These are phyloP conservation scores for Sphaerosporella brunnea DNA, from an alignment of 495 filamentous ascomycete genomes.

Conservation along the genomic window DNA sequence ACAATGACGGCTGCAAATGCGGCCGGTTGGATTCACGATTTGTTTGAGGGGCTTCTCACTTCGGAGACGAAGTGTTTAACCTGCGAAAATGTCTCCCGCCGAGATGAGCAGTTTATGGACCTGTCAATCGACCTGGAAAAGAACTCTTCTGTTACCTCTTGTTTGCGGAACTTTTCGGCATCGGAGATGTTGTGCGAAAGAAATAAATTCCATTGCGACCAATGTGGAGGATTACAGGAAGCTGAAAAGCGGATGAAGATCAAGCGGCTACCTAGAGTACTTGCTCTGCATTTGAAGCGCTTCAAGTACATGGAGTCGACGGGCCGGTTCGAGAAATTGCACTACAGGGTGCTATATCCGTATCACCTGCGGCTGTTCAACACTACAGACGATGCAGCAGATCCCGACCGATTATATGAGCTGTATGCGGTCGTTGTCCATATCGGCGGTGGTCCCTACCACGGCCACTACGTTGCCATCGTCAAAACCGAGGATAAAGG, in stretches of 20 bases:
- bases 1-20: conserved; percentile 26
- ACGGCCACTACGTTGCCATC: conserved; percentile 92
- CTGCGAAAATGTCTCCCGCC: conserved; percentile 84
- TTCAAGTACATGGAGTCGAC: conserved; percentile 97
- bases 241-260: conserved; percentile 99
- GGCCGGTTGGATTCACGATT: conserved; percentile 87
- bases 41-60: conserved; percentile 86
- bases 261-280: conserved; percentile 76
- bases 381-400: conserved; percentile 90
- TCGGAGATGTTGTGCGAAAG: conserved; percentile 98
- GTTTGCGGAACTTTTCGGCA: conserved; percentile 83
- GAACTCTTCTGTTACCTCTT: conserved; percentile 91
- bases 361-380: conserved; percentile 95
- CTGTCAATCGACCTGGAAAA: conserved; percentile 91
- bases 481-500: conserved; percentile 94
- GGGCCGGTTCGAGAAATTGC: conserved; percentile 83
- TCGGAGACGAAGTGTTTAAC: conserved; percentile 95
- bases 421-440: conserved; percentile 97
- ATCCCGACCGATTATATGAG: conserved; percentile 88
- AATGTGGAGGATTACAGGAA: conserved; percentile 90
- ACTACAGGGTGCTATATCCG: conserved; percentile 91
- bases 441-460: conserved; percentile 93
- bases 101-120: conserved; percentile 90
- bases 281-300: conserved; percentile 82
- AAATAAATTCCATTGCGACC: conserved; percentile 97